Evolutionary conservation across 139 green algal genomes (phyloP), one percentile per base, ranked within the genome.

Genomic region (Spirogloea muscicola): DNA sequence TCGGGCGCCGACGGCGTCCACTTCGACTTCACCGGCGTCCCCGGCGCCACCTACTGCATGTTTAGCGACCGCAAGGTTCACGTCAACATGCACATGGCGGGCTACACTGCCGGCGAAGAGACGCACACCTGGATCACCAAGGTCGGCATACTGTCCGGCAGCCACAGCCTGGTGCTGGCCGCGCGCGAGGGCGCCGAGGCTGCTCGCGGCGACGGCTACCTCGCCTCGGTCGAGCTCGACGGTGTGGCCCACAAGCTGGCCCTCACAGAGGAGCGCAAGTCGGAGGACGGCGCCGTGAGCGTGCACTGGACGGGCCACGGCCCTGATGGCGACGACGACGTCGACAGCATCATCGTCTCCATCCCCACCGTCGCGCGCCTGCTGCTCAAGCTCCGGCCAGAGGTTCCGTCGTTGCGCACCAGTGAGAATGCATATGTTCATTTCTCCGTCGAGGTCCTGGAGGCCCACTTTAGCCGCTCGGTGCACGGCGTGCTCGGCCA

Each of bases 371-470:
- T 29, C 3, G 36, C 76, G 10, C 60, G 36, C 16, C 38, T 77
- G 39, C 33, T 55, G 21, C 61, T 77, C 7, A 77, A 49, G 16
- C 57, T 77, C 38, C 69, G 69, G 16, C 69, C 69, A 16, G 69
- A 72, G 27, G 38, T 74, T 46, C 16, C 16, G 18, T 18, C 31
- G 25, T 29, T 72, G 64, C 58, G 69, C 27, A 38, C 33, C 1
- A 27, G 25, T 5, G 61, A 77, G 1, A 43, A 77, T 27, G 34
- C 69, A 25, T 72, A 33, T n/a, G 38, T 77, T 39, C 69, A 77
- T 25, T 74, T 77, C 3, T 76, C 59, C 3, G n/a, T 77, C 58
- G 69, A 72, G 61, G 63, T 77, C n/a, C 9, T 74, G 38, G 69
- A 77, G 37, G 69, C 76, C 38, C 65, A 74, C 27, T 44, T 74